A percentile compares a stretch with the other conserved stretches of the same genome.
These are phyloP conservation scores for Ascochyta fabae DNA, from an alignment of 2,329 filamentous ascomycete species.

Conservation along the genomic window DNA sequence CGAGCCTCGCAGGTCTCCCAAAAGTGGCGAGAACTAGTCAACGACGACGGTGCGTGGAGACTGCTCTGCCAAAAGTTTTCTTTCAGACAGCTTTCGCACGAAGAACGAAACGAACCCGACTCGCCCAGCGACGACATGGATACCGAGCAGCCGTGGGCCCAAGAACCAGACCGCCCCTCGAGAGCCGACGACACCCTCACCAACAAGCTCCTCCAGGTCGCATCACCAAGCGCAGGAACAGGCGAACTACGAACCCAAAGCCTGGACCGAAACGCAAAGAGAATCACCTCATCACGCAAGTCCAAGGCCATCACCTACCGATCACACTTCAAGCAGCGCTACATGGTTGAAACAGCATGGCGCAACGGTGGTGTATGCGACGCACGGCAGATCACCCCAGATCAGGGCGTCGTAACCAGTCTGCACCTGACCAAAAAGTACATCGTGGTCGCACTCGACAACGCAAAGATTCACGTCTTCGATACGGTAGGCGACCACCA, in stretches of 20 bases:
- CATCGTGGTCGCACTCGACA: conserved; percentile 96
- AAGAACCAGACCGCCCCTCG: conserved; percentile 35
- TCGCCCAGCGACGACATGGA: conserved; percentile 38
- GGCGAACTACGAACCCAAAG: conserved; percentile 60
- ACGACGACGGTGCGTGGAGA: conserved; percentile 98
- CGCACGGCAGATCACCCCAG: conserved; percentile 88
- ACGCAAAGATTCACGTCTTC: conserved; percentile 98
- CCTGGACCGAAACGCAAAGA: conserved; percentile 60
- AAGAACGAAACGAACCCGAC: conserved; percentile 42
- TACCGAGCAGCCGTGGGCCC: conserved; percentile 34
- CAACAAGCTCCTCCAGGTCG: conserved; percentile 38
- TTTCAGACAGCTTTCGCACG: conserved; percentile 68
- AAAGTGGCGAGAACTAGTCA: conserved; percentile 90
- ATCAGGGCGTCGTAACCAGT: conserved; percentile 96
- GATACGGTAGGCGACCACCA: conserved; percentile 88
- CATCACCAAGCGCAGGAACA: conserved; percentile 53
- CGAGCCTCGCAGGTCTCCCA: conserved; percentile 95
- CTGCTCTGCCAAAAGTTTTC: conserved; percentile 95
- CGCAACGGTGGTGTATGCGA: conserved; percentile 86
- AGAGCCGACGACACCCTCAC: conserved; percentile 34
- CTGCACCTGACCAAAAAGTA: conserved; percentile 93
- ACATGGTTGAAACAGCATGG: conserved; percentile 97
- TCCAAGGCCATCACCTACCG: conserved; percentile 83
- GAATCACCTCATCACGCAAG: conserved; percentile 49
- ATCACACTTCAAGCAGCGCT: conserved; percentile 96